phyloP scores from a whole-genome alignment of 441 rosid species.

The Populus hybrid region DNA sequence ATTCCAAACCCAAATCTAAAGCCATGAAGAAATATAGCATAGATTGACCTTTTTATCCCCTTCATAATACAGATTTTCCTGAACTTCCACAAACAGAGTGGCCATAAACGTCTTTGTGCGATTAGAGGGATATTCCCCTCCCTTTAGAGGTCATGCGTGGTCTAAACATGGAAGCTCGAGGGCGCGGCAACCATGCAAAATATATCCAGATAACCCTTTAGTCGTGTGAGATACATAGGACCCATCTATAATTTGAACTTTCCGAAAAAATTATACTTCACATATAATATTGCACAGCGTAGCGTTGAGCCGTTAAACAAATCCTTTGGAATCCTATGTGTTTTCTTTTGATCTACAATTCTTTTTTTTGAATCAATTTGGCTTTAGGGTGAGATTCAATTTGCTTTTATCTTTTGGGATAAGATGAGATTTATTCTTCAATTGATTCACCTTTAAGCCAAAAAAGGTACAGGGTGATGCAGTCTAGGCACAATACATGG shows the following conservation, averaged over 20 bases:
- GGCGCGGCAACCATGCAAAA: constrained; percentile 23
- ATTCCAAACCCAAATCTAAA: constrained; percentile 54
- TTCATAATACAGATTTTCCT: background rate
- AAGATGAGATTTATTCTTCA: constrained; percentile 46
- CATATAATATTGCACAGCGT: background rate
- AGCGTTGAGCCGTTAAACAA: background rate
- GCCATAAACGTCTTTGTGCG: constrained; percentile 17
- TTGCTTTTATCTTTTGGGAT: constrained; percentile 38
- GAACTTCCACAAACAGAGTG: background rate
- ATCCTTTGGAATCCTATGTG: constrained; percentile 44
- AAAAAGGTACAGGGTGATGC: constrained; percentile 13
- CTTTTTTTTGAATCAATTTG: constrained; percentile 28
- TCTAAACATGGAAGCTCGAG: constrained; percentile 15
- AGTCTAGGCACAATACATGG: background rate
- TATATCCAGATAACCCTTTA: background rate
- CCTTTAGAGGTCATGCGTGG: constrained; percentile 23
- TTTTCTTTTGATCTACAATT: constrained; percentile 23
- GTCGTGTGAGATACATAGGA: constrained; percentile 8
- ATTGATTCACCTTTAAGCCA: constrained; percentile 35
- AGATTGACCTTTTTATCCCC: constrained; percentile 28
- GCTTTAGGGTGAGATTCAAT: constrained; percentile 51
- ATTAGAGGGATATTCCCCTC: constrained; percentile 11
- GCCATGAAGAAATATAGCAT: constrained; percentile 26
- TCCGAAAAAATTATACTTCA: background rate
- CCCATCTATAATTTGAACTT: constrained; percentile 12